phyloP scores from a whole-genome alignment of 129 eudicot species.

The Pulicaria dysenterica region DNA sequence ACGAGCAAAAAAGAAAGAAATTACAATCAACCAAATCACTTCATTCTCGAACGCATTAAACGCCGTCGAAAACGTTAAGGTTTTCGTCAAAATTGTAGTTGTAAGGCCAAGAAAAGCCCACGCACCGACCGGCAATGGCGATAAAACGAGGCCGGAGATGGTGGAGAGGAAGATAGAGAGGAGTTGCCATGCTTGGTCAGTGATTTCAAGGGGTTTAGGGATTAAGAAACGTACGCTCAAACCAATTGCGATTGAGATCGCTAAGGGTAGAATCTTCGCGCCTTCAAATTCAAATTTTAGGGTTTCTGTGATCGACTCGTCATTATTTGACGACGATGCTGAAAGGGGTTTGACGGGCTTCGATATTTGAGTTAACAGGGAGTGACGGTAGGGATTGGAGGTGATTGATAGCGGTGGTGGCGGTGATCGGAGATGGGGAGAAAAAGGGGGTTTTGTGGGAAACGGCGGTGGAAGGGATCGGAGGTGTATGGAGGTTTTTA shows the following conservation, averaged over 20 bases:
- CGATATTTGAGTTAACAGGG: constrained; percentile 25
- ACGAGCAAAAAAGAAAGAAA: constrained; percentile 81
- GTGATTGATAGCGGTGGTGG: constrained; percentile 34
- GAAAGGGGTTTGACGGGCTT: constrained; percentile 29
- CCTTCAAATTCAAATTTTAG: constrained; percentile 32
- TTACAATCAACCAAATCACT: constrained; percentile 87
- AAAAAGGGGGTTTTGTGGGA: constrained; percentile 28
- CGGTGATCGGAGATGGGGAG: constrained; percentile 25
- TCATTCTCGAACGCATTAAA: constrained; percentile 70
- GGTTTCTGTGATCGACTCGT: constrained; percentile 29
- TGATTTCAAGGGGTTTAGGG: constrained; percentile 60
- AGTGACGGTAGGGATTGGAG: background rate
- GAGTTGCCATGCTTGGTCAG: constrained; percentile 79
- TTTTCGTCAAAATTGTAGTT: constrained; percentile 52
- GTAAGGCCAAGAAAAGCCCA: constrained; percentile 85
- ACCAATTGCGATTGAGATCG: constrained; percentile 56
- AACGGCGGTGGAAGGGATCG: constrained; percentile 28
- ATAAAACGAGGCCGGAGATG: constrained; percentile 68
- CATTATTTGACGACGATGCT: constrained; percentile 29
- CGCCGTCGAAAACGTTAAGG: constrained; percentile 56
- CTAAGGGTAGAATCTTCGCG: constrained; percentile 59
- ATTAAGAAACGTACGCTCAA: constrained; percentile 54
- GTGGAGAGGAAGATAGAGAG: constrained; percentile 78
- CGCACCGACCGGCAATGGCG: constrained; percentile 91
- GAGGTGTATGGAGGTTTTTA: constrained; percentile 42